Base-by-base conservation (phyloP, 1,139 yeast genomes). In the Yamadazyma oceani region DNA sequence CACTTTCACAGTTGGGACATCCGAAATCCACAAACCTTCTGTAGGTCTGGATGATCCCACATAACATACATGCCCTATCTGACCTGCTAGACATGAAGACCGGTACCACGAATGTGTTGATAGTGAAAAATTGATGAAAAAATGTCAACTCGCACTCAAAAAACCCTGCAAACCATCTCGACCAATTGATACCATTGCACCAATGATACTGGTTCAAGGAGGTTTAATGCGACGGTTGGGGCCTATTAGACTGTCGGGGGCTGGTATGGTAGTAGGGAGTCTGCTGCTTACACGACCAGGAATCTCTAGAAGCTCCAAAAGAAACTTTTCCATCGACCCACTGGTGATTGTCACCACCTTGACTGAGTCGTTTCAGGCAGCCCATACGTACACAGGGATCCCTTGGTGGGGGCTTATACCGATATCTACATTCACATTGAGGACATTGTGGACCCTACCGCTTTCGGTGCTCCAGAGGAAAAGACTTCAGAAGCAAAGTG, bases 1-100 rank as follows among this genome's bases (percentile, higher is more conserved):
- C 82, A 40, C 92, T 82, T 54, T 88, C 97, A 66, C 98, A 92
- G 66, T 92, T 92, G n/a, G 98, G 98, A 62, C 99, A 92, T 9
- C 97, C 97, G 17, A 79, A 78, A 39, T 80, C 81, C 36, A 85
- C 78, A 58, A 90, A 92, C 54, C 78, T 77, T 49, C 72, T 70
- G 60, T 80, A 75, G 9, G 92, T 79, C 55, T 87, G 96, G 43
- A 92, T 86, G 43, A 90, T 76, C 7, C 97, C 98, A 63, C 98
- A 92, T 43, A 92, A 76, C 96, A 92, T 87, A 59, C 98, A 92
- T 17, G 98, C 98, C 72, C 98, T 79, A 51, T 92, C 96, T 21
- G 85, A 73, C 63, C 82, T 74, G 24, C 78, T 65, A 13, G 82
- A 76, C 83, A 78, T 40, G 19, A 21, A 15, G 21, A 19, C 21